phyloP scores from a whole-genome alignment of 176 grass and related monocot genomes.

The Canna indica region DNA sequence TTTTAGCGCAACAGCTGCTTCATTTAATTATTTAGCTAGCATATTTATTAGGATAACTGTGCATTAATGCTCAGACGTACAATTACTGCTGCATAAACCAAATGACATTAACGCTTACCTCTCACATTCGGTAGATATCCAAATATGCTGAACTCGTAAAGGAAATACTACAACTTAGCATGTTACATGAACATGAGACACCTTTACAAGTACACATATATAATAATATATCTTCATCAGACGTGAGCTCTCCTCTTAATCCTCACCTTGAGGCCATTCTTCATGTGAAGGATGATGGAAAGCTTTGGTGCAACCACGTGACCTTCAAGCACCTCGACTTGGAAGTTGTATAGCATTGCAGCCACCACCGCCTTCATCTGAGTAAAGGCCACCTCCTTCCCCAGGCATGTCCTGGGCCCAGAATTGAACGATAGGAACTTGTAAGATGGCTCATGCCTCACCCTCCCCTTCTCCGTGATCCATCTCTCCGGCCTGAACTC shows the following conservation, averaged over 20 bases:
- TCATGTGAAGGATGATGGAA: constrained; percentile 10
- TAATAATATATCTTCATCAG: too few species aligned
- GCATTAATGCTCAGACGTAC: too few species aligned
- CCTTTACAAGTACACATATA: too few species aligned
- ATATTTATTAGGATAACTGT: too few species aligned
- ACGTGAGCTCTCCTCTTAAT: constrained; percentile 2
- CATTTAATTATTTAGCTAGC: too few species aligned
- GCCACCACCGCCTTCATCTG: constrained; percentile 16
- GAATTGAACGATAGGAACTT: background rate
- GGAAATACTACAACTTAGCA: too few species aligned
- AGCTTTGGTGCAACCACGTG: background rate
- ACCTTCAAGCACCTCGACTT: background rate
- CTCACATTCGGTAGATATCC: too few species aligned
- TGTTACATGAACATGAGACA: too few species aligned
- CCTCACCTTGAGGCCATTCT: constrained; percentile 8
- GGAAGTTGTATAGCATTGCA: background rate
- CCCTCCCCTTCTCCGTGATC: background rate
- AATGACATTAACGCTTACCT: too few species aligned
- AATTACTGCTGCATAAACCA: too few species aligned
- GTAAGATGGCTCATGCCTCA: background rate
- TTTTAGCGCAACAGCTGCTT: too few species aligned
- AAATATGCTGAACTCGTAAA: too few species aligned
- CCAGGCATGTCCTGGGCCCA: constrained; percentile 12
- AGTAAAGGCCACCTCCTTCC: constrained; percentile 13
- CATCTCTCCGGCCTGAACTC: constrained; percentile 1